These are phyloP conservation scores for Eucommia ulmoides DNA, from an alignment of 257 asterid genomes.

Conservation along the genomic window DNA sequence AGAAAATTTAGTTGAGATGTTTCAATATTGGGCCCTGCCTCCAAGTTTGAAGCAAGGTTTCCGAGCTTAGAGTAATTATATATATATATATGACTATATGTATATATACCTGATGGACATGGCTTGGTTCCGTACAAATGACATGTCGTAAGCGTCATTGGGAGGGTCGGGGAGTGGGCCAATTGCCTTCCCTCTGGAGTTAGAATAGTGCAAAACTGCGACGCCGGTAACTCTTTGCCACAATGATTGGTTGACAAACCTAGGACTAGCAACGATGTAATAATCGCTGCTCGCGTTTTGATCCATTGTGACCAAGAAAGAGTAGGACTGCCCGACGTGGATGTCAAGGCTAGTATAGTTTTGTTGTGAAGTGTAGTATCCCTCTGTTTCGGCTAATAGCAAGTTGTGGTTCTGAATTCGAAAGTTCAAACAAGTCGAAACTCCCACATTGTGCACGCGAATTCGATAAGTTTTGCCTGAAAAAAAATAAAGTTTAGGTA, in stretches of 20 bases:
- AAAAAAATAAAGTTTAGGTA: too few relatives aligned
- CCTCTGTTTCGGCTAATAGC: constrained; percentile 90
- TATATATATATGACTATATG: too few relatives aligned
- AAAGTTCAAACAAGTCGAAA: constrained; percentile 75
- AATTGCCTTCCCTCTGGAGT: constrained; percentile 53
- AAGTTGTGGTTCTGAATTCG: constrained; percentile 78
- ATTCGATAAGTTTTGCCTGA: constrained; percentile 84
- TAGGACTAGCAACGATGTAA: constrained; percentile 85
- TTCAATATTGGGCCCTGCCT: too few relatives aligned
- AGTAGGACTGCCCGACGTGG: constrained; percentile 87
- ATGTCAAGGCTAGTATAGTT: constrained; percentile 69
- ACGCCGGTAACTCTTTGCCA: constrained; percentile 94
- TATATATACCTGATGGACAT: constrained; percentile 57
- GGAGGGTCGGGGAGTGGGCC: constrained; percentile 97
- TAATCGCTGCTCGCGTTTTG: constrained; percentile 96
- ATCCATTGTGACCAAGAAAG: constrained; percentile 78
- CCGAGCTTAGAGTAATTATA: too few relatives aligned
- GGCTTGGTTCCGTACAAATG: constrained; percentile 75
- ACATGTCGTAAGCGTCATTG: constrained; percentile 43
- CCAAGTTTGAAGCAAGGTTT: too few relatives aligned
- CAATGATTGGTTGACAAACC: constrained; percentile 76
- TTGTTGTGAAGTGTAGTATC: constrained; percentile 76
- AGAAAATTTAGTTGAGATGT: too few relatives aligned
- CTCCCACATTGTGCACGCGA: constrained; percentile 85
- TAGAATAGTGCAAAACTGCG: constrained; percentile 73